phyloP scores from a whole-genome alignment of 2,329 filamentous ascomycete genomes.

The Trichophyton rubrum region DNA sequence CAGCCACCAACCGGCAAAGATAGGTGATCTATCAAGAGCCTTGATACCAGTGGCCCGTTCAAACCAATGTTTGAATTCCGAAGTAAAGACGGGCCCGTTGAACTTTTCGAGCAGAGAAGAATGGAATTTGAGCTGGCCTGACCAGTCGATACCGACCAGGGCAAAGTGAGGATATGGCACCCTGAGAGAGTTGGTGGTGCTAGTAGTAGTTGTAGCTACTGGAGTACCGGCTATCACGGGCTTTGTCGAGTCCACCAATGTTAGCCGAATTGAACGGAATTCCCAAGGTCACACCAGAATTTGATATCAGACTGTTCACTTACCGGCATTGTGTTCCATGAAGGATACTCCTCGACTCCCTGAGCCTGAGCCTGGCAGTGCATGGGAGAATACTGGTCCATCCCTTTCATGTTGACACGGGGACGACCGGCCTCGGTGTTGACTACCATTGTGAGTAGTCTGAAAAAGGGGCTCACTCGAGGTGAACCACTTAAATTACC shows the following conservation, averaged over 20 bases:
- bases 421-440: conserved; percentile 1
- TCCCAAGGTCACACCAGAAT: background rate
- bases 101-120: conserved; percentile 10
- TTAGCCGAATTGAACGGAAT: background rate
- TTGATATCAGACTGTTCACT: conserved; percentile 1
- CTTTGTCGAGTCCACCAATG: background rate
- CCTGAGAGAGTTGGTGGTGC: background rate
- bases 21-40: background rate
- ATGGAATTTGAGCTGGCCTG: conserved; percentile 9
- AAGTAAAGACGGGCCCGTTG: conserved; percentile 9
- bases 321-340: conserved; percentile 8
- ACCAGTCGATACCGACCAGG: conserved; percentile 10
- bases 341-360: conserved; percentile 2
- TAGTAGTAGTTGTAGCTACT: background rate
- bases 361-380: background rate
- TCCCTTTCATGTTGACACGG: conserved; percentile 1
- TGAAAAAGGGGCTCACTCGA: background rate
- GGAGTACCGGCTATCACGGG: background rate
- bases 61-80: conserved; percentile 10
- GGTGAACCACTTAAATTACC: background rate
- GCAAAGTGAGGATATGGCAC: conserved; percentile 11
- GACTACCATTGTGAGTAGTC: conserved; percentile 3
- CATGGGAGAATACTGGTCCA: background rate
- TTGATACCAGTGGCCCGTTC: conserved; percentile 5
- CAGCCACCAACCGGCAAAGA: background rate